Evolutionary conservation across 805 yeast species (phyloP), one percentile per base, ranked within the genome.

Genomic region (Cyberlindnera maritima): DNA sequence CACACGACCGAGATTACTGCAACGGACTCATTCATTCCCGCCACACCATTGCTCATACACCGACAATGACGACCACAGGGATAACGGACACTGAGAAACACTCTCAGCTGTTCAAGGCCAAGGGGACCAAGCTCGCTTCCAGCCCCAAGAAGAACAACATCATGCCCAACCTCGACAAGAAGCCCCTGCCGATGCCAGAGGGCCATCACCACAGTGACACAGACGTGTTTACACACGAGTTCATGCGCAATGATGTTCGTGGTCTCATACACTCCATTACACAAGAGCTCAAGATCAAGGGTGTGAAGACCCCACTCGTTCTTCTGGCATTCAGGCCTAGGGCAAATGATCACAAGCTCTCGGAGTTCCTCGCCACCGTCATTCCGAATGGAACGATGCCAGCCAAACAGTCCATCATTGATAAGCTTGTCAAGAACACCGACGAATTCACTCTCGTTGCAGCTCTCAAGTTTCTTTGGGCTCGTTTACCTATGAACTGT

Each of bases 381-480:
- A 81, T 86, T 49, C 86, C 86, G 2, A 59, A 71, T 37, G 88
- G 88, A 0, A 67, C 75, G 12, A 60, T 61, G 32, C 71, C 74
- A 21, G 67, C 83, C 20, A 59, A 72, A 2, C 71, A 72, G 8
- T 73, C 73, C 25, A 66, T 67, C 5, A 59, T 80, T 34, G 67
- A 70, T 33, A 63, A 69, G 23, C 69, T 75, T 2, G 70, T 86
- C 5, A 63, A 71, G 40, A 58, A 69, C 41, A 74, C 83, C 0
- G 89, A 87, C 54, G 88, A 81, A 46, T 83, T 78, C 62, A 84
- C 91, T 1, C 67, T 90, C 35, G 80, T 86, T 32, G 77, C 88
- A 47, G 84, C 84, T 1, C 69, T 90, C 49, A 89, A 88, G 61
- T 90, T 87, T 66, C 71, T 88, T 39, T 90, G 97, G 97, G 79